Base-by-base conservation (phyloP, 2,329 filamentous ascomycete genomes). In the Chalaropsis ovoidea region DNA sequence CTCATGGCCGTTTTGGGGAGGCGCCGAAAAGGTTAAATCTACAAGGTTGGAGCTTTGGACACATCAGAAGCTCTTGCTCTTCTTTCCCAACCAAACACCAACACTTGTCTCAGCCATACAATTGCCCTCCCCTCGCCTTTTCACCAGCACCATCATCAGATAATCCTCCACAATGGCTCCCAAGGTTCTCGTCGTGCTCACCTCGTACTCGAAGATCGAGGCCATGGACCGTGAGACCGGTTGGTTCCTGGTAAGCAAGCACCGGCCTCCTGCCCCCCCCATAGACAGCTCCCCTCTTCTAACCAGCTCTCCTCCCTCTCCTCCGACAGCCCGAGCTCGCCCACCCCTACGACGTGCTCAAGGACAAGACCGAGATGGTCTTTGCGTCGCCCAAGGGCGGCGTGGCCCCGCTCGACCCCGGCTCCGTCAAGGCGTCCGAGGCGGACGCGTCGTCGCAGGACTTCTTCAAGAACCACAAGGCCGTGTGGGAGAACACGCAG, bases 181-280 rank as follows among this genome's bases (percentile, higher is more conserved):
- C 70, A 87, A 86, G 74, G 76, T 90, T 69, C 86, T 90, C 76
- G 76, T 89, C 73, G 83, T 90, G 67, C 82, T 90, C 68, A 88
- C 85, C 69, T 89, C 86, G 68, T 79, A 82, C 73, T 74, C 73
- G 72, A 75, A 77, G 73, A 78, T 83, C 61, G 76, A 76, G 70
- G 69, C 68, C 65, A 72, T 76, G 70, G 77, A 78, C 56, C 77
- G 77, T 71, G 80, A 81, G 10, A 89, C 86, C 0, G 87, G 87
- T 69, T 90, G 87, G 87, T 90, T 83, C 72, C 76, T 90, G 71
- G 84, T 86, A 76, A 61, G 77, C 68, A n/a, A 61, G 6, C 39
- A n/a, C 43, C 7, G 8, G 27, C 15, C 52, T 56, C 22, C 15
- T n/a, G n/a, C n/a, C 35, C 19, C 47, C 56, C 31, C 52, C 3